These are phyloP conservation scores for Talaromyces trachyspermus DNA, from an alignment of 495 filamentous ascomycete genomes.

Conservation along the genomic window DNA sequence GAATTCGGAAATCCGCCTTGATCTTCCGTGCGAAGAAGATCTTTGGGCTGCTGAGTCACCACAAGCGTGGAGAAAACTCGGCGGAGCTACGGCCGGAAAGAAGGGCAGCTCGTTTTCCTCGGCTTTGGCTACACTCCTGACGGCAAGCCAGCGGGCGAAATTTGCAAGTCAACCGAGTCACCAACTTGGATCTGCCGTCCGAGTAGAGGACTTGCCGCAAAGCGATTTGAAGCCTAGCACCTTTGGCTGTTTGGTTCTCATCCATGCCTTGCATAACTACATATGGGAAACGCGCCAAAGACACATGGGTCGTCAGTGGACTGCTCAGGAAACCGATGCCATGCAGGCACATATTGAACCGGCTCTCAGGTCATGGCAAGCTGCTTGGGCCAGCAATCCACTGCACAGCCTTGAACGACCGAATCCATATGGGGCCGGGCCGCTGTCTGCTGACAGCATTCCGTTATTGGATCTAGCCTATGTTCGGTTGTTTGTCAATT, in stretches of 20 bases:
- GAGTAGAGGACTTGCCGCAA: conserved; percentile 39
- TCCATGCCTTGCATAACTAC: conserved; percentile 95
- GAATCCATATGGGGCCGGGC: conserved; percentile 81
- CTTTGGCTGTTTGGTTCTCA: conserved; percentile 87
- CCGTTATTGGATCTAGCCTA: conserved; percentile 93
- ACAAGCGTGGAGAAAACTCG: conserved; percentile 66
- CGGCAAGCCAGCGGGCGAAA: conserved; percentile 68
- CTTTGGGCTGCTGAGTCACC: conserved; percentile 81
- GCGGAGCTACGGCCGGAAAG: conserved; percentile 58
- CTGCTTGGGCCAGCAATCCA: conserved; percentile 83
- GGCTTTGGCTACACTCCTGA: conserved; percentile 73
- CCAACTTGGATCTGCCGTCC: conserved; percentile 23
- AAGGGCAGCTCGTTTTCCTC: conserved; percentile 62
- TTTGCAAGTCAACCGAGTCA: conserved; percentile 42
- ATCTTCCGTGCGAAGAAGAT: conserved; percentile 91
- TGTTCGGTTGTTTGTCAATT: conserved; percentile 86
- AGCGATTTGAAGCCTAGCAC: conserved; percentile 79
- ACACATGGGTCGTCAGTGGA: conserved; percentile 87
- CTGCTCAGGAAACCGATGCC: conserved; percentile 81
- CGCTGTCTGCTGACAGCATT: conserved; percentile 88
- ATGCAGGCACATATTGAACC: conserved; percentile 98
- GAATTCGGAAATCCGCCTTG: conserved; percentile 87
- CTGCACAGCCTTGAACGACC: conserved; percentile 83
- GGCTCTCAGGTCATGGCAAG: conserved; percentile 89
- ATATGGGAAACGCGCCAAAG: conserved; percentile 96